Base-by-base conservation (phyloP, 768 basidiomycete genomes). In the Collybia sordida region DNA sequence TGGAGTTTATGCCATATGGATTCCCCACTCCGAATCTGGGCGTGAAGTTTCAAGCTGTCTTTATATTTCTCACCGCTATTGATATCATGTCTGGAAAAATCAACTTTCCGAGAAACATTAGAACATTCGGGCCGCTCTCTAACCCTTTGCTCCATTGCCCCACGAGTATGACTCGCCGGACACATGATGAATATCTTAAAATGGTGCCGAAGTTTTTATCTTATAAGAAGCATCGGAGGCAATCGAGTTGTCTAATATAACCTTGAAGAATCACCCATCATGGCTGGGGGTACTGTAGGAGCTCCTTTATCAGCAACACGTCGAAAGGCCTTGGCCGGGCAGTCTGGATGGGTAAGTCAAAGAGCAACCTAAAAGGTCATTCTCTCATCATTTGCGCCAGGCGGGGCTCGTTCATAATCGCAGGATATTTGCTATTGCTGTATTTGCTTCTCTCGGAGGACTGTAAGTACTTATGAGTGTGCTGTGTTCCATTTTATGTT, bases 381-480 rank as follows among this genome's bases (percentile, higher is more conserved):
- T 11, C 15, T 22, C 27, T 42, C 38, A 35, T 50, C 25, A 27
- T 53, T 48, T 42, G 52, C 2, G 14, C 17, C 58, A 83, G 85
- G 77, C 75, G 49, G 86, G 85, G 6, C 71, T 88, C 28, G 70
- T 88, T 3, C 78, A 79, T 52, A 92, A 92, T 62, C 72, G 79
- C 40, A 76, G 72, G 56, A 71, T 87, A 22, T 83, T 90, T 50
- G 71, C 77, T 22, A 82, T 89, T 45, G 82, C 89, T 12, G 77
- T 88, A 17, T 92, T 90, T 59, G 89, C 88, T 2, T 89, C 87
- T 12, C 72, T 90, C 18, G 90, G 90, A 62, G 88, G 88, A 59
- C 65, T 92, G 76, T 84, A 70, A 59, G 85, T 74, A 6, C 27
- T 47, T 22, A 17, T 27, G 31, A 17, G 11, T 18, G 38, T 5